Base-by-base conservation (phyloP, 768 basidiomycete genomes). In the Kwoniella heveanensis region DNA sequence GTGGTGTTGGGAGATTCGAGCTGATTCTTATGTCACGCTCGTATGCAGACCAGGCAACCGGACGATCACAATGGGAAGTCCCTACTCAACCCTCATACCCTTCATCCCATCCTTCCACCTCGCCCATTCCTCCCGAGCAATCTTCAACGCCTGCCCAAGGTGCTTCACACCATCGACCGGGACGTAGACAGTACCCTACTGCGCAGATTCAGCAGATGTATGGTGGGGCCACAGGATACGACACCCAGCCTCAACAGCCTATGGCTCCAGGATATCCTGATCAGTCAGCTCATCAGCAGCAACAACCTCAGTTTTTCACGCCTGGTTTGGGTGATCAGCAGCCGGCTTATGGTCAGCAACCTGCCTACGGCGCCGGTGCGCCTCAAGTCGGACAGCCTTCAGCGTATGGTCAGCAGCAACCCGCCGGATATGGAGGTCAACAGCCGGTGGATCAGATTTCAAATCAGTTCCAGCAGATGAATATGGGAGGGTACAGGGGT, bases 391-490 rank as follows among this genome's bases (percentile, higher is more conserved):
- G 53, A 37, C 59, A 64, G 47, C 51, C 47, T 27, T 54, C 55
- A 6, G 52, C 48, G 21, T 70, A 91, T 44, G 86, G 86, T 68
- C 66, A 62, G 49, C 67, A 60, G 36, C 46, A 27, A 36, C 30
- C 19, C 2, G 39, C 49, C 19, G 29, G 47, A 4, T 49, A 50
- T 27, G 22, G 29, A 32, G 56, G 26, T 21, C 59, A 47, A 48
- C 55, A 53, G 30, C 61, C 65, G 1, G 71, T 76, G 17, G 74
- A 70, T 26, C 84, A 86, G 39, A 82, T 97, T 69, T 82, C 90
- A 2, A 87, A 88, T 69, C 92, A 96, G 80, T 96, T 98, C 74
- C 83, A 87, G 27, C 86, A 89, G 80, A 94, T 97, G 94, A 88
- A 88, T 50, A 81, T 97, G 77, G 80, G 75, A 22, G 87, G 86